Percentiles rank a stretch among this genome's conserved stretches.
phyloP scores from a whole-genome alignment of 75 land plant species.

The Pinus taeda region DNA sequence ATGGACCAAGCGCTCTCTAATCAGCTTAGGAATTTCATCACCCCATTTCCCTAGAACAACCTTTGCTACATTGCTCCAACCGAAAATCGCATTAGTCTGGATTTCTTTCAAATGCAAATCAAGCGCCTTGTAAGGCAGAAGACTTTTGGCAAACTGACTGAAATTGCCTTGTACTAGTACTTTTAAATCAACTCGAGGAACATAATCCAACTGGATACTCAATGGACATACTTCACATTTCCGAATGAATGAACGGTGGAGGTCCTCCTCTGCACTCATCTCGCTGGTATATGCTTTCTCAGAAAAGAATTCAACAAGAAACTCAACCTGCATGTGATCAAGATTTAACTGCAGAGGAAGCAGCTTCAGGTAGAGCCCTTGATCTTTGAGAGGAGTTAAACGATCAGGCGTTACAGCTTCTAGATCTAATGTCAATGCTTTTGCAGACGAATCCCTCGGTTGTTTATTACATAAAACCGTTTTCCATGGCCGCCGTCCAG shows the following conservation, averaged over 20 bases:
- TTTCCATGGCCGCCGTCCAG: slow-evolving; percentile 88
- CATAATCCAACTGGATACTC: slow-evolving; percentile 39
- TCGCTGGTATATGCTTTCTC: no score
- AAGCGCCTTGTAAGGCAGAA: slow-evolving; percentile 94
- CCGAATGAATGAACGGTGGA: no score
- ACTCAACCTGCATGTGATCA: slow-evolving; percentile 90
- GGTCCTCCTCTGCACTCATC: no score
- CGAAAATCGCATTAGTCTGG: slow-evolving; percentile 74
- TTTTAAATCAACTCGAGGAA: slow-evolving; percentile 72
- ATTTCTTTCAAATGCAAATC: slow-evolving; percentile 87
- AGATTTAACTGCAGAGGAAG: slow-evolving; percentile 84
- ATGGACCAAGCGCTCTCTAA: no score
- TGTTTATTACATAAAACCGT: slow-evolving; percentile 71
- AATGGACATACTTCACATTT: no score
- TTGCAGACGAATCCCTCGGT: slow-evolving; percentile 74
- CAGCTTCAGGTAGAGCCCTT: slow-evolving; percentile 63
- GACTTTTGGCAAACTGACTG: slow-evolving; percentile 71
- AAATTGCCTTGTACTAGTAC: slow-evolving; percentile 78
- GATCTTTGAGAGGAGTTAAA: slow-evolving; percentile 78
- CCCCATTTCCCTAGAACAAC: slow-evolving; percentile 84
- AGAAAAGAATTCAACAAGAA: slow-evolving; percentile 38
- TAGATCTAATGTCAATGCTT: slow-evolving; percentile 75
- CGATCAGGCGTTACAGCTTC: slow-evolving; percentile 92
- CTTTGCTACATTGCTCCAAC: slow-evolving; percentile 72
- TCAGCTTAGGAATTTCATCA: slow-evolving; percentile 53